Evolutionary conservation across 176 grass and related monocot genomes (phyloP), one percentile per base, ranked within the genome.

Genomic region (Aegilops longissima): DNA sequence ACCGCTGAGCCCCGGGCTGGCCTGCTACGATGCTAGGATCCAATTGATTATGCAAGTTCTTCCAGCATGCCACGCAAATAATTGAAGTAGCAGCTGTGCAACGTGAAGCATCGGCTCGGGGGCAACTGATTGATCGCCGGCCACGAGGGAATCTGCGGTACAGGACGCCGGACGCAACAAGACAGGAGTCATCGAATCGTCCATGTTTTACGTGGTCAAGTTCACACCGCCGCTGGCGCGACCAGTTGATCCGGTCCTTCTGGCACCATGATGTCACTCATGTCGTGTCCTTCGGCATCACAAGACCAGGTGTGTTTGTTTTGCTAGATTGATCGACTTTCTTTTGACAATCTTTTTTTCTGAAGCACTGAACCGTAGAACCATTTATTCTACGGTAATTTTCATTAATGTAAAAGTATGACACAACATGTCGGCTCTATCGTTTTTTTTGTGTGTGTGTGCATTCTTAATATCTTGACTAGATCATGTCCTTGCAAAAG

Each of bases 121-220:
- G 31, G 47, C 8, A 12, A 52, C 33, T 72, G 66, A 83, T 73
- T 44, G 54, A 83, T 74, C 16, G 64, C 3, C 49, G 49, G 49
- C 49, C 70, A 83, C 67, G 33, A 21, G 44, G 31, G 81, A 61
- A 83, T 73, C 68, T 6, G 70, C 40, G 0, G 1, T 9, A 66
- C 63, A 9, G 45, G 75, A 86, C 84, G 47, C 30, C 30, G 45
- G 62, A 58, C 56, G 66, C n/a, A 78, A 78, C 84, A 78, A 69
- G 45, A 42, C 36, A 27, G 5, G n/a, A 38, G 8, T 52, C 36
- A n/a, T 11, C 33, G 33, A 14, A 49, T 12, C 51, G 12, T 5
- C 51, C 10, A 9, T 38, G 66, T 36, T 51, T 51, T 59, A 39
- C 21, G 12, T 8, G 3, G 52, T n/a, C 52, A 73, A 44, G 9